A percentile compares a stretch with the other conserved stretches of the same genome.
Conservation (phyloP, 1,284 basidiomycete genomes). For the Sanghuangporus sanghuang region DNA sequence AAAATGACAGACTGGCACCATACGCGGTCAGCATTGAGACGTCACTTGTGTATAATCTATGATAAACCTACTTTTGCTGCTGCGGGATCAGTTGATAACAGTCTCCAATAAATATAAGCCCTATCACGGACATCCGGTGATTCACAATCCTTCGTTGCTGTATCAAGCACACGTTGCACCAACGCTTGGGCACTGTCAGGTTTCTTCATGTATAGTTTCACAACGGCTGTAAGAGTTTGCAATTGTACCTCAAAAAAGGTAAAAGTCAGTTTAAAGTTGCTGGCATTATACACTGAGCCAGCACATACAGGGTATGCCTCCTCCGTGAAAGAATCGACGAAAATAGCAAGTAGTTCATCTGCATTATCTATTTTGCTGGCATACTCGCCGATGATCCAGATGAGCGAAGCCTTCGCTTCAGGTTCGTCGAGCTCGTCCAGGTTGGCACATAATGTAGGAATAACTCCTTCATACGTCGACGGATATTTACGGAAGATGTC, state of each 20-base stretch:
- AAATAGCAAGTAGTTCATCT: conserved; percentile 85
- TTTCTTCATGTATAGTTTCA: conserved; percentile 94
- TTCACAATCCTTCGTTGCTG: conserved; percentile 95
- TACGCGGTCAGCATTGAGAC: conserved; percentile 9
- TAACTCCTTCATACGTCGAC: conserved; percentile 95
- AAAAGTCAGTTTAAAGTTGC: conserved; percentile 1
- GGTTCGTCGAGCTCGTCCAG: conserved; percentile 97
- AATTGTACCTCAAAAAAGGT: conserved; percentile 71
- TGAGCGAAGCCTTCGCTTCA: conserved; percentile 95
- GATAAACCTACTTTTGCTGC: conserved; percentile 74
- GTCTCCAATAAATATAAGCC: conserved; percentile 95
- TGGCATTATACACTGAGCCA: neutral
- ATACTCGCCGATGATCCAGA: conserved; percentile 99
- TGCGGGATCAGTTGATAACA: conserved; percentile 88
- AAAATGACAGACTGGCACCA: conserved; percentile 77
- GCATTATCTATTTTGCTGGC: conserved; percentile 96
- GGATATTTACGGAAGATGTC: conserved; percentile 99
- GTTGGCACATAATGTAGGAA: conserved; percentile 91
- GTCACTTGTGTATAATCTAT: neutral
- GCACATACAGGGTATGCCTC: conserved; percentile 83
- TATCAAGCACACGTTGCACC: conserved; percentile 86
- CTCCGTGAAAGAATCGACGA: conserved; percentile 90
- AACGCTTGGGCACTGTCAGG: conserved; percentile 89
- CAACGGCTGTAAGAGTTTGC: conserved; percentile 92
- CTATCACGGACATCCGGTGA: conserved; percentile 96